Percentiles rank a stretch among this genome's conserved stretches.
phyloP scores from a whole-genome alignment of 192 early-diverging fungal genomes.

The Funneliformis geosporum region DNA sequence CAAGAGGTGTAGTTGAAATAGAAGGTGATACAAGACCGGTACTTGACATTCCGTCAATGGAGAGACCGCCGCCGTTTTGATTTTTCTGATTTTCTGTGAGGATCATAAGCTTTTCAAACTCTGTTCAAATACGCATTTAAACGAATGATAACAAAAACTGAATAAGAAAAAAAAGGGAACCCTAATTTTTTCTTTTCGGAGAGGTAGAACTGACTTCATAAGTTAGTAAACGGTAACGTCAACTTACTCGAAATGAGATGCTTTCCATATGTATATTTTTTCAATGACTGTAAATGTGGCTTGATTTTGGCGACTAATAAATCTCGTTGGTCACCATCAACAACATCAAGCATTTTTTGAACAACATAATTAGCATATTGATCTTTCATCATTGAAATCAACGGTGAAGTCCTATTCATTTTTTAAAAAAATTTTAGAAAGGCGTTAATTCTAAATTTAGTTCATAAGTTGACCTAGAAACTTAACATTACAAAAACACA shows the following conservation, averaged over 20 bases:
- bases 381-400: conserved; percentile 99
- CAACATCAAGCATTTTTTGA: conserved; percentile 99
- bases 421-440: no score
- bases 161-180: not conserved
- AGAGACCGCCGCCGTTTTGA: conserved; percentile 8
- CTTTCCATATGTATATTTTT: conserved; percentile 98
- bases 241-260: conserved; percentile 79
- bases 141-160: conserved; percentile 1
- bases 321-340: conserved; percentile 87
- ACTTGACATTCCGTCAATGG: not conserved
- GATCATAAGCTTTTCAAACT: conserved; percentile 34
- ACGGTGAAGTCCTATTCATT: conserved; percentile 64
- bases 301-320: conserved; percentile 88
- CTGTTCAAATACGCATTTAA: conserved; percentile 19
- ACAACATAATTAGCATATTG: conserved; percentile 99
- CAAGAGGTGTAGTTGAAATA: conserved; percentile 1
- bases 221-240: not conserved
- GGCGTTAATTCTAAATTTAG: not conserved
- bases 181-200: conserved; percentile 1
- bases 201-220: not conserved
- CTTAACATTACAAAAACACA: conserved; percentile 7
- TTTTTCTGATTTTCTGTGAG: conserved; percentile 30
- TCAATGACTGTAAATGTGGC: conserved; percentile 87
- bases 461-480: conserved; percentile 7
- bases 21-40: conserved; percentile 1